A percentile compares a stretch with the other conserved stretches of the same genome.
Evolutionary conservation across 225 moss, liverwort and hornwort species (phyloP).

Genomic region (Thuidium tamariscinum): DNA sequence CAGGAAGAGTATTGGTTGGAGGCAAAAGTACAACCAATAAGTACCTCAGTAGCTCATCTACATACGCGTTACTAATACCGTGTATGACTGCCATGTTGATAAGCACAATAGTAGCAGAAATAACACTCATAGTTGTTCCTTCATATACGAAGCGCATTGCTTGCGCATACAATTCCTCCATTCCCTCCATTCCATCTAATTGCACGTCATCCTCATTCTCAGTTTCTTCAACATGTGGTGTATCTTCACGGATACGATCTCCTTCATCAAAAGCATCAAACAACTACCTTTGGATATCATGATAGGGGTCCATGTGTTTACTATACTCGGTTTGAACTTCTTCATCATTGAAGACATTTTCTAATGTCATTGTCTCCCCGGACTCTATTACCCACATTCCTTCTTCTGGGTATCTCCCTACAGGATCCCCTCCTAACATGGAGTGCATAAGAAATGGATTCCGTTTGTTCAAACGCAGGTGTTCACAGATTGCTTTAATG

Average conservation of each 20-base stretch:
- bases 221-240: no score
- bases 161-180: neutral
- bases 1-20: neutral
- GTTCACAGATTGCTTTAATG: neutral
- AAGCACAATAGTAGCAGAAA: fast-evolving
- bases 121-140: fast-evolving
- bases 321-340: fast-evolving
- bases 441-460: neutral
- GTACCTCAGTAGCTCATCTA: neutral
- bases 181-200: no score
- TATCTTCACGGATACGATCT: fast-evolving
- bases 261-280: neutral
- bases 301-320: fast-evolving
- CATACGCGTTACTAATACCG: neutral
- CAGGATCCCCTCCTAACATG: neutral
- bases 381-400: no score
- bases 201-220: fast-evolving
- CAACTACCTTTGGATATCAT: neutral
- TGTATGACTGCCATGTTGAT: neutral
- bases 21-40: neutral
- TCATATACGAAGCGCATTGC: fast-evolving
- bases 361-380: neutral
- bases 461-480: neutral
- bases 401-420: no score
- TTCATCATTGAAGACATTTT: fast-evolving